phyloP scores from a whole-genome alignment of 805 yeast genomes.

The Sugiyamaella qingdaonensis region DNA sequence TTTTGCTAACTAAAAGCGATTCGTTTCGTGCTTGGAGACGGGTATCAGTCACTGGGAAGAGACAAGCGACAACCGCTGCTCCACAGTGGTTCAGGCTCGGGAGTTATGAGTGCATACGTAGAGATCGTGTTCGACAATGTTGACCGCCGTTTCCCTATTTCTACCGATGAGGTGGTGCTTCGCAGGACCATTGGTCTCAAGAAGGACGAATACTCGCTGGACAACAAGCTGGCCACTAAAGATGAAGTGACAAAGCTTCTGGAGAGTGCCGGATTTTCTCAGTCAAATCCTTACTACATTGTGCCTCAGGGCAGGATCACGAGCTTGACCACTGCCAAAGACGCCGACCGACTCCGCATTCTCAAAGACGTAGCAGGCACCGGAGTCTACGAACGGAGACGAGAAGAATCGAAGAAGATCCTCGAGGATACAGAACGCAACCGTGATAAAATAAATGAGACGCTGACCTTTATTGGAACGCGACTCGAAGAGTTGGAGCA shows the following conservation, averaged over 20 bases:
- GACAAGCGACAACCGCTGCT: constrained; percentile 84
- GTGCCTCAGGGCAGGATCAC: constrained; percentile 96
- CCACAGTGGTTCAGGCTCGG: constrained; percentile 75
- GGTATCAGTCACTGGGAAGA: constrained; percentile 70
- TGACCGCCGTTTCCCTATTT: constrained; percentile 69
- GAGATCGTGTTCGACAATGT: constrained; percentile 82
- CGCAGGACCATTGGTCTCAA: constrained; percentile 90
- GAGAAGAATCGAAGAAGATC: constrained; percentile 73
- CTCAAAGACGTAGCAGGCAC: constrained; percentile 96
- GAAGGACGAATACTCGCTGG: constrained; percentile 85
- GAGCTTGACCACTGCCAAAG: constrained; percentile 82
- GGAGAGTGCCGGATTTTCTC: constrained; percentile 89
- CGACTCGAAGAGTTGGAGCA: constrained; percentile 73
- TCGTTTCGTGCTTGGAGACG: constrained; percentile 86
- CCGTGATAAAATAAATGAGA: constrained; percentile 67
- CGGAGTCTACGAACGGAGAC: constrained; percentile 75
- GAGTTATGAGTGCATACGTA: constrained; percentile 88
- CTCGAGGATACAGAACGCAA: constrained; percentile 70
- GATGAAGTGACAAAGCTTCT: constrained; percentile 75
- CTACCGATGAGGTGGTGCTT: constrained; percentile 63
- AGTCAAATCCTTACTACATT: constrained; percentile 88
- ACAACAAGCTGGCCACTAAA: constrained; percentile 72
- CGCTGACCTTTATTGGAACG: constrained; percentile 63
- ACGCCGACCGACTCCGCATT: constrained; percentile 68
- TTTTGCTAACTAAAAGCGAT: constrained; percentile 49